Conservation (phyloP, 306 rosid genomes). For the Glycine latifolia region DNA sequence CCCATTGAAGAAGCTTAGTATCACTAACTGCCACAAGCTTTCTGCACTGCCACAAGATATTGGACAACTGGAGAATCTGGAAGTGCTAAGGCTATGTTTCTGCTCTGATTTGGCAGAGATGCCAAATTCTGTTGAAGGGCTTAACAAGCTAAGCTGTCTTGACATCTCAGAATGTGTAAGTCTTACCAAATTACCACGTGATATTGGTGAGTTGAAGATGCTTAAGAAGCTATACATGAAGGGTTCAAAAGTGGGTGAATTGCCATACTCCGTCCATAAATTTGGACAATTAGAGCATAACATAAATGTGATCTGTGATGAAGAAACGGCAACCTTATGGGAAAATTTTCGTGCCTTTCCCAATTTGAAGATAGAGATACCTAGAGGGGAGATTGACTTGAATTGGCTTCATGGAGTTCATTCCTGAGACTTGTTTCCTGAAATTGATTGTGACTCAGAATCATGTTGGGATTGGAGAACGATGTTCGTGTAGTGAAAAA, state of each 20-base stretch:
- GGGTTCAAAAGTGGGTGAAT: conserved; percentile 41
- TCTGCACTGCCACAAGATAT: conserved; percentile 46
- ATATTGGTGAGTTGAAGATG: conserved; percentile 52
- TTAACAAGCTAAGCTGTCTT: conserved; percentile 39
- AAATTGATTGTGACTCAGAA: too few relatives aligned
- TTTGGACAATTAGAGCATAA: not conserved
- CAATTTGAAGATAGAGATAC: too few relatives aligned
- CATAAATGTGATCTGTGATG: conserved; percentile 52
- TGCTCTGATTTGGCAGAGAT: conserved; percentile 48
- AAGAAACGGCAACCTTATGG: conserved; percentile 38
- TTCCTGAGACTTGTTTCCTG: too few relatives aligned
- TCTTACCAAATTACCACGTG: conserved; percentile 44
- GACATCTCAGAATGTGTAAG: conserved; percentile 54
- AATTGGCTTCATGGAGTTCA: too few relatives aligned
- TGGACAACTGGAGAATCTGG: conserved; percentile 49
- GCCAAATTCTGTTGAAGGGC: conserved; percentile 41
- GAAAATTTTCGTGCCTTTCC: too few relatives aligned
- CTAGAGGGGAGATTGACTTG: too few relatives aligned
- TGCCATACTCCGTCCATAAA: conserved; percentile 32
- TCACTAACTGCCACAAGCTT: conserved; percentile 59
- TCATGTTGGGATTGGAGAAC: too few relatives aligned
- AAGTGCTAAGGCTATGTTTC: conserved; percentile 52
- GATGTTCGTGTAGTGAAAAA: too few relatives aligned
- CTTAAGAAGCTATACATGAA: conserved; percentile 51
- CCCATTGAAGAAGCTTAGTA: conserved; percentile 50